Evolutionary conservation across 192 early-diverging fungal genomes (phyloP).

Genomic region (Mortierella alpina): DNA sequence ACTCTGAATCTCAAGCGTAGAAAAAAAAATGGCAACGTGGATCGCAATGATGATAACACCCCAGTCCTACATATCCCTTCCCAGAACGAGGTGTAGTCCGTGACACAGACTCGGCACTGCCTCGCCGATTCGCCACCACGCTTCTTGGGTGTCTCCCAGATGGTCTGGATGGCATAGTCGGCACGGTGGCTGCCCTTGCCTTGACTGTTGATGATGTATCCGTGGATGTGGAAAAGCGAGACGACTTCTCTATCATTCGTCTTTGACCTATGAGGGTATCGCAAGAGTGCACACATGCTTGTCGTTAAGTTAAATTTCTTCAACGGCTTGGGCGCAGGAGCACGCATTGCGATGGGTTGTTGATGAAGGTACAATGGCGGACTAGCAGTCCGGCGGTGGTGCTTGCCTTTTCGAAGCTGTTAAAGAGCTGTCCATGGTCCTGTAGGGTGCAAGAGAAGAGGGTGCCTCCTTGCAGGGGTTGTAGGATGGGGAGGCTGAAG

Average conservation of each 20-base stretch:
- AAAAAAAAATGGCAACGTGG: background rate
- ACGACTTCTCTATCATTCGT: background rate
- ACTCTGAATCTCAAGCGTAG: background rate
- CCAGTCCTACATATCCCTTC: constrained; percentile 25
- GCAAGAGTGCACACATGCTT: background rate
- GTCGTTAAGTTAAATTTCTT: background rate
- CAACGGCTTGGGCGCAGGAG: too few species aligned
- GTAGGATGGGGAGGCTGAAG: too few species aligned
- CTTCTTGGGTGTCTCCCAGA: constrained; percentile 19
- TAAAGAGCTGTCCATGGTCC: too few species aligned
- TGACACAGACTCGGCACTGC: constrained; percentile 31
- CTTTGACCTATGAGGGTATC: background rate
- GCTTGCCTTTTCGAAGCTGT: too few species aligned
- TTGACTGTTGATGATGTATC: background rate
- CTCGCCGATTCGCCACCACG: constrained; percentile 3
- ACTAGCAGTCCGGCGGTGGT: too few species aligned
- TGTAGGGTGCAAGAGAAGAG: too few species aligned
- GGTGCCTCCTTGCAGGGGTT: too few species aligned
- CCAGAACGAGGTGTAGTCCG: constrained; percentile 47
- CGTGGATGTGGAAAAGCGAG: constrained; percentile 40
- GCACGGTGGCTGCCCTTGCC: background rate
- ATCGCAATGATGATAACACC: background rate
- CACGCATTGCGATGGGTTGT: too few species aligned
- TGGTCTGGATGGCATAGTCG: constrained; percentile 45
- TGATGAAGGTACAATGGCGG: too few species aligned